These are phyloP conservation scores for Penicillium sp. DNA, from an alignment of 2,329 filamentous ascomycete genomes.

Conservation along the genomic window DNA sequence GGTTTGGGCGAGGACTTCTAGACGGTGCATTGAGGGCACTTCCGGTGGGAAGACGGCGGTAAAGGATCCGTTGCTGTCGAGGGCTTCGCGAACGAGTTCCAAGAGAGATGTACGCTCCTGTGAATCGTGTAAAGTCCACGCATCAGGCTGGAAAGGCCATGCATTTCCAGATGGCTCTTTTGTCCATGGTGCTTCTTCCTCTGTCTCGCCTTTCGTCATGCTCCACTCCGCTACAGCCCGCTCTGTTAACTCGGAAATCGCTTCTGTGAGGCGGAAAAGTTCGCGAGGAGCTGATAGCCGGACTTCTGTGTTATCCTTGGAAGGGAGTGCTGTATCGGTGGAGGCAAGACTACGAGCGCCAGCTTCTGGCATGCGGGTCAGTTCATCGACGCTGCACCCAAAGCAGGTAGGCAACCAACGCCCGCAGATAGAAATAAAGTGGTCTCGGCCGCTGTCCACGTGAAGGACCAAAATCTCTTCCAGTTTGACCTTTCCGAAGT, in stretches of 20 bases:
- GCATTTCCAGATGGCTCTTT: constrained; percentile 47
- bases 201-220: constrained; percentile 55
- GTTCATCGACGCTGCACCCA: constrained; percentile 82
- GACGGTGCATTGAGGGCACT: constrained; percentile 65
- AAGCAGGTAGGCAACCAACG: constrained; percentile 82
- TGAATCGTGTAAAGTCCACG: constrained; percentile 50
- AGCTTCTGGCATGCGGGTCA: constrained; percentile 80
- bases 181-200: constrained; percentile 55
- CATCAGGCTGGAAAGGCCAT: constrained; percentile 64
- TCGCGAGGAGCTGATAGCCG: constrained; percentile 83
- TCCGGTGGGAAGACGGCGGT: constrained; percentile 66
- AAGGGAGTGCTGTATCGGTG: constrained; percentile 32
- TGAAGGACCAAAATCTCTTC: constrained; percentile 89
- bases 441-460: constrained; percentile 81
- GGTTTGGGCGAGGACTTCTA: constrained; percentile 74
- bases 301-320: constrained; percentile 44
- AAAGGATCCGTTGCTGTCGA: constrained; percentile 72
- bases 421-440: constrained; percentile 83
- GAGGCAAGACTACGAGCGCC: constrained; percentile 70
- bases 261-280: constrained; percentile 85
- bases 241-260: constrained; percentile 66
- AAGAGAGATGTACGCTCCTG: constrained; percentile 49
- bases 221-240: constrained; percentile 66
- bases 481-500: constrained; percentile 66
- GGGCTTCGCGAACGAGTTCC: constrained; percentile 60